A percentile compares a stretch with the other conserved stretches of the same genome.
Conservation (phyloP, 768 basidiomycete genomes). For the Phylloporus arenicola region DNA sequence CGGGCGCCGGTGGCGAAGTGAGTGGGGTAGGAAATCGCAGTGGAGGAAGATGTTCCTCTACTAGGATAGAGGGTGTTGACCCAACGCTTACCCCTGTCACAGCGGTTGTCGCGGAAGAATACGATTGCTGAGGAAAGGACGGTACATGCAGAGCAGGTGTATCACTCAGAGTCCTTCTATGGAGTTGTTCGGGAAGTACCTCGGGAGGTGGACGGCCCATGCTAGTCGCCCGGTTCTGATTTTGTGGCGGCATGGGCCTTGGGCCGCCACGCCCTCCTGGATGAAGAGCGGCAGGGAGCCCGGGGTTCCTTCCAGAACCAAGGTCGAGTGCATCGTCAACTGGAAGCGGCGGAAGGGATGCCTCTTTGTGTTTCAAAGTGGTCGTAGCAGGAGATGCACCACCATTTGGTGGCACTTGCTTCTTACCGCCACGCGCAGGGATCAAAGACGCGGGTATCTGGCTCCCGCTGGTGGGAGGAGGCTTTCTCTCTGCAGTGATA, state of each 20-base stretch:
- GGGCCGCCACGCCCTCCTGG: constrained; percentile 29
- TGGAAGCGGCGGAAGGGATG: constrained; percentile 40
- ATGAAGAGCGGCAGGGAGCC: constrained; percentile 40
- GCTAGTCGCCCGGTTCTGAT: constrained; percentile 9
- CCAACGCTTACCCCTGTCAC: not conserved
- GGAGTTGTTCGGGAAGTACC: constrained; percentile 2
- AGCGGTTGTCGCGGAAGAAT: constrained; percentile 1
- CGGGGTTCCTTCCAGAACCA: constrained; percentile 14
- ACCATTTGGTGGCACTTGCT: constrained; percentile 1
- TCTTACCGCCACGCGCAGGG: constrained; percentile 13
- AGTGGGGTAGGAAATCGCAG: constrained; percentile 5
- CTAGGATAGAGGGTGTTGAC: constrained; percentile 15
- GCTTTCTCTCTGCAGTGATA: constrained; percentile 6
- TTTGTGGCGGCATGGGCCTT: constrained; percentile 17
- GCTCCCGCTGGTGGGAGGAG: not conserved
- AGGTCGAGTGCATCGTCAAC: constrained; percentile 21
- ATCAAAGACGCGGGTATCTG: constrained; percentile 22
- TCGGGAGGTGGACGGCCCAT: constrained; percentile 8
- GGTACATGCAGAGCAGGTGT: constrained; percentile 7
- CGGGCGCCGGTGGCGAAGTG: not conserved
- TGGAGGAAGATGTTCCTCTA: constrained; percentile 9
- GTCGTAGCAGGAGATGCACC: constrained; percentile 3
- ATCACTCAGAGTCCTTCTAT: constrained; percentile 12
- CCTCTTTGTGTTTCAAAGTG: constrained; percentile 19
- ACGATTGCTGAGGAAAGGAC: constrained; percentile 6